Evolutionary conservation across 1,284 basidiomycete species (phyloP).

Genomic region (Cronartium quercuum): DNA sequence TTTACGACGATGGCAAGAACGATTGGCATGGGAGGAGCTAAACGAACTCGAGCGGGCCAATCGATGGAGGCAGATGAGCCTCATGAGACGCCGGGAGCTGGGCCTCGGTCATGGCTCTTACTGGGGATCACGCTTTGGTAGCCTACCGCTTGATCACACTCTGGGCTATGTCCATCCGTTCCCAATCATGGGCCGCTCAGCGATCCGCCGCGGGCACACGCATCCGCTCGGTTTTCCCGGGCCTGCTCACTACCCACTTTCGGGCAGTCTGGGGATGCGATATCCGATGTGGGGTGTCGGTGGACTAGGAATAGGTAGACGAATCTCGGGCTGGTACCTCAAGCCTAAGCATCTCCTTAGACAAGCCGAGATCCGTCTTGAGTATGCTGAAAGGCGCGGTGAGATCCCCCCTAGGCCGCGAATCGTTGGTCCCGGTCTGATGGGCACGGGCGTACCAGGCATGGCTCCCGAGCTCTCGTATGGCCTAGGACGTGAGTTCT

Average conservation of each 20-base stretch:
- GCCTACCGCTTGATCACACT: constrained; percentile 14
- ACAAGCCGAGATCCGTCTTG: constrained; percentile 14
- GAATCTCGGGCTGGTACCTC: constrained; percentile 18
- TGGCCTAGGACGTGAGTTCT: neutral
- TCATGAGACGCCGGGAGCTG: constrained; percentile 14
- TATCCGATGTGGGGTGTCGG: constrained; percentile 37
- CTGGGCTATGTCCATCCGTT: constrained; percentile 25
- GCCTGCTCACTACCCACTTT: constrained; percentile 24
- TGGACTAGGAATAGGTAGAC: constrained; percentile 28
- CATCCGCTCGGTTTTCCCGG: neutral
- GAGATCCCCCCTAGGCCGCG: constrained; percentile 31
- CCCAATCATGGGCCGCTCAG: neutral
- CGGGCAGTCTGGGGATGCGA: constrained; percentile 3
- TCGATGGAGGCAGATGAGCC: constrained; percentile 25
- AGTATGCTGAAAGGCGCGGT: constrained; percentile 32
- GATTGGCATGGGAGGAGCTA: constrained; percentile 36
- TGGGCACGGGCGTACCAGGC: neutral
- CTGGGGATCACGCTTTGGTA: constrained; percentile 23
- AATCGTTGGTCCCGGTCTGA: constrained; percentile 12
- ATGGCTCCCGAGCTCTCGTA: neutral
- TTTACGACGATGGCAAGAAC: constrained; percentile 28
- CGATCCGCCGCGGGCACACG: neutral
- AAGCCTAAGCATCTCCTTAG: constrained; percentile 1
- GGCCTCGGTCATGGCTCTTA: constrained; percentile 31
- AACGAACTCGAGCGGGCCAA: constrained; percentile 1